Base-by-base conservation (phyloP, 2,329 filamentous ascomycete species). In the Hymenotorrendiella dingleyae region DNA sequence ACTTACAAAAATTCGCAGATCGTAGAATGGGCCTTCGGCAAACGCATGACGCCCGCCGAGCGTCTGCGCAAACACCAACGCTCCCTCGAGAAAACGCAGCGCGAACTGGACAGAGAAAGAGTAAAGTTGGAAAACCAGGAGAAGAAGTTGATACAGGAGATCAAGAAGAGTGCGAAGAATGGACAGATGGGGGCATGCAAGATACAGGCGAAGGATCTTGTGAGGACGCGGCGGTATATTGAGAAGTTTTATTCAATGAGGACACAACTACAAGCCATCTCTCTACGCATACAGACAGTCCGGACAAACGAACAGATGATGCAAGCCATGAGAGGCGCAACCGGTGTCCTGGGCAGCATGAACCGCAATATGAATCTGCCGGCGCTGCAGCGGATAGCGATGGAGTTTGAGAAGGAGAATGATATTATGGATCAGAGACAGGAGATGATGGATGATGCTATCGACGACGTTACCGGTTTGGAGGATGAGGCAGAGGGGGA, bases 241-340 rank as follows among this genome's bases (percentile, higher is more conserved):
- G 89, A 96, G 67, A 97, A 97, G 67, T 98, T 98, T 69, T 97
- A 96, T 62, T 84, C 87, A 60, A 97, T 98, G 91, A 82, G 89
- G 55, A 97, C 91, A 53, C 91, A 97, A 65, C 69, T 98, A 53
- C 93, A 98, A 64, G 93, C 94, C 52, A 95, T 98, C 55, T 94
- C 88, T 11, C 69, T 98, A 42, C 81, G 91, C 33, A 90, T 98
- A 61, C 93, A 97, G 87, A 98, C 93, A 37, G 91, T 97, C 52
- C 82, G 93, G 52, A 96, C 90, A 54, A 98, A 98, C 66, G 93
- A 98, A 65, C 91, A 97, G 67, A 98, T 98, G 93, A 96, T 96
- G 90, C 88, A 95, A 66, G 93, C 90, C 7, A 97, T 98, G 93
- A 98, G 96, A 67, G 93, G 93, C 24, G 93, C 93, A 4, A 97